Base-by-base conservation (phyloP, 768 basidiomycete species). In the Boletus reticuloceps region DNA sequence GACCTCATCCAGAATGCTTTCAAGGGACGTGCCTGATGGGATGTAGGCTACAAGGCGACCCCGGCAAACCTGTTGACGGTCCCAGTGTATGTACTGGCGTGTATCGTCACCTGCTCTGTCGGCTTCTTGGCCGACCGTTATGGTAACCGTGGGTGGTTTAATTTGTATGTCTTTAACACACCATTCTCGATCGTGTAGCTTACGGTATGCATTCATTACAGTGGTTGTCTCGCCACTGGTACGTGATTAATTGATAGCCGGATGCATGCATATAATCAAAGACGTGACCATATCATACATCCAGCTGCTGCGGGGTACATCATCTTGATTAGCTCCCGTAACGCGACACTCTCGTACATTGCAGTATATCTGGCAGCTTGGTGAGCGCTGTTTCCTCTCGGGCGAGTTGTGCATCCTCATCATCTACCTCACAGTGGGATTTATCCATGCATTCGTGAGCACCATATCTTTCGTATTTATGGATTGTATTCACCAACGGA, bases 11-110 rank as follows among this genome's bases (percentile, higher is more conserved):
- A 45, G 6, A n/a, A 8, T n/a, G 31, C 12, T 37, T 52, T 29
- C 22, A 13, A 39, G 32, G 25, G 32, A 39, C 39, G 20, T 32
- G 13, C 32, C 50, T 58, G 52, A 55, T 31, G 19, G 34, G 13
- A 17, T n/a, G 47, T 52, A 82, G 86, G 87, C 9, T 90, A 76
- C 67, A 71, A 72, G n/a, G 85, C 87, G 5, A 89, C 88, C 1
- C 77, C 78, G 1, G 89, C 90, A 9, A 91, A 91, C 67, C 74
- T 91, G 40, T 69, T 91, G 51, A 88, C 86, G 5, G 88, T 91
- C 5, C 90, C 89, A 0, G 86, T 90, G 37, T 92, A 91, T 62
- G 77, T 76, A 9, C 77, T 82, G 42, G 90, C 89, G 12, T 85
- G 86, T 59, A 72, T 84, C 22, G 67, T 83, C 38, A 91, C 89